Conservation (phyloP, 129 eudicot species). For the Tagetes patula region DNA sequence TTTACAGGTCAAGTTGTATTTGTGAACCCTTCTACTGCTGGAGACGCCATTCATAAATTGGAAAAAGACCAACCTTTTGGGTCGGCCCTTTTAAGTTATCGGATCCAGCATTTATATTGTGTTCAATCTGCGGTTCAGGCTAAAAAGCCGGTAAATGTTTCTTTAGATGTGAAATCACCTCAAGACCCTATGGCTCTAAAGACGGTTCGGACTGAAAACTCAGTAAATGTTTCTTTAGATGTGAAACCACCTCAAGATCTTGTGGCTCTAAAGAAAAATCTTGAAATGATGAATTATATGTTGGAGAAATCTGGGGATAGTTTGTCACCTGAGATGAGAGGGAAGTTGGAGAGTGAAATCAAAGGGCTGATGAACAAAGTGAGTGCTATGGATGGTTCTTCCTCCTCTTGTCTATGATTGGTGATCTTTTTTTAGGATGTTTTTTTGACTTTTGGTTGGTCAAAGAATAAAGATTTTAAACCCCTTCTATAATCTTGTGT, state of each 20-base stretch:
- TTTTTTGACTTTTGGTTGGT: slow-evolving; percentile 20
- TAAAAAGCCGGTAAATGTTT: slow-evolving; percentile 15
- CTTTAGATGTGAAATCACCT: slow-evolving; percentile 29
- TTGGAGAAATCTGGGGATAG: slow-evolving; percentile 70
- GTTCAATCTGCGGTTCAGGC: slow-evolving; percentile 24
- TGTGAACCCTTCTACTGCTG: slow-evolving; percentile 36
- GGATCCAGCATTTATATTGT: slow-evolving; percentile 35
- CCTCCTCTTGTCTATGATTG: slow-evolving; percentile 43
- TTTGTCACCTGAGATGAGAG: slow-evolving; percentile 67
- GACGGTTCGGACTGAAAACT: slow-evolving; percentile 22
- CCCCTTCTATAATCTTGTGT: slow-evolving; percentile 7
- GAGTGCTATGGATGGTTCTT: slow-evolving; percentile 52
- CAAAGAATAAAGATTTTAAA: slow-evolving; percentile 18
- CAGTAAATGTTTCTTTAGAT: slow-evolving; percentile 10
- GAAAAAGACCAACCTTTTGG: slow-evolving; percentile 59
- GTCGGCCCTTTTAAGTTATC: slow-evolving; percentile 41
- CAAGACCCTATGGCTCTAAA: slow-evolving; percentile 46
- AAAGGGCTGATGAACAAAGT: slow-evolving; percentile 67
- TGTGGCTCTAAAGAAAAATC: slow-evolving; percentile 52
- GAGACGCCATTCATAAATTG: slow-evolving; percentile 45
- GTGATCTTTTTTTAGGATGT: slow-evolving; percentile 21
- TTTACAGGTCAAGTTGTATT: slow-evolving; percentile 47
- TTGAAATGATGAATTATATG: slow-evolving; percentile 75
- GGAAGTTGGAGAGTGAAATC: slow-evolving; percentile 68
- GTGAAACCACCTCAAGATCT: slow-evolving; percentile 45